A percentile compares a stretch with the other conserved stretches of the same genome.
These are phyloP conservation scores for Saccharomyces uvarum DNA, from an alignment of 1,139 yeast species.

Conservation along the genomic window DNA sequence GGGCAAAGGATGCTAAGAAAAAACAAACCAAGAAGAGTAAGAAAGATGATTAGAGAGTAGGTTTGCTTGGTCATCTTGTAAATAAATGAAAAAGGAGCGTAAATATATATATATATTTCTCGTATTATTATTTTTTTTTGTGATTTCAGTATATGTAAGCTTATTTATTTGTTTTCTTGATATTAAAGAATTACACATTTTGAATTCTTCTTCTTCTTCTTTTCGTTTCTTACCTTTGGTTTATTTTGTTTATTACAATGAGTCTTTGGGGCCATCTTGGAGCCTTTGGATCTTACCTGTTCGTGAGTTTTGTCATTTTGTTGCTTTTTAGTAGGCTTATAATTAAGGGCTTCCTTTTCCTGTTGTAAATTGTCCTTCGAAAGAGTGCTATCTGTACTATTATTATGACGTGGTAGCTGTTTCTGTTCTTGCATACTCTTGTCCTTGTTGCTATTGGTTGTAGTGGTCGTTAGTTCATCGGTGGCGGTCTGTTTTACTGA, in stretches of 20 bases:
- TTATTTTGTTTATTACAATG: neutral
- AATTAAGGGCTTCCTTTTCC: neutral
- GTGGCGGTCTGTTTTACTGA: constrained; percentile 8
- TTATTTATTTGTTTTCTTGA: constrained; percentile 3
- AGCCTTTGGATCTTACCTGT: neutral
- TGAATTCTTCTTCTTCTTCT: constrained; percentile 30
- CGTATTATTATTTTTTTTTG: neutral
- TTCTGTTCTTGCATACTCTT: neutral
- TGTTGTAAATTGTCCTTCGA: neutral
- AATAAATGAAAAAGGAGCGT: neutral
- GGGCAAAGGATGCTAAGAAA: constrained; percentile 30
- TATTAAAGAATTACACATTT: constrained; percentile 31
- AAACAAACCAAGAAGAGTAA: constrained; percentile 11
- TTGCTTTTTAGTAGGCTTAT: neutral
- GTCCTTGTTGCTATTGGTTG: neutral
- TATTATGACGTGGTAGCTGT: neutral
- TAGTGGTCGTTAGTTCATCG: constrained; percentile 7
- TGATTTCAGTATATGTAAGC: neutral
- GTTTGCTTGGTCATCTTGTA: neutral
- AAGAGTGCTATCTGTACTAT: neutral
- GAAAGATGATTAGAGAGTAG: neutral
- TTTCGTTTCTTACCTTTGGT: neutral
- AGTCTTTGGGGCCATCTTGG: neutral
- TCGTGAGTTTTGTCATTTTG: neutral
- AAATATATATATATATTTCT: neutral